Base-by-base conservation (phyloP, 768 basidiomycete species). In the Lanmaoa rubissima region DNA sequence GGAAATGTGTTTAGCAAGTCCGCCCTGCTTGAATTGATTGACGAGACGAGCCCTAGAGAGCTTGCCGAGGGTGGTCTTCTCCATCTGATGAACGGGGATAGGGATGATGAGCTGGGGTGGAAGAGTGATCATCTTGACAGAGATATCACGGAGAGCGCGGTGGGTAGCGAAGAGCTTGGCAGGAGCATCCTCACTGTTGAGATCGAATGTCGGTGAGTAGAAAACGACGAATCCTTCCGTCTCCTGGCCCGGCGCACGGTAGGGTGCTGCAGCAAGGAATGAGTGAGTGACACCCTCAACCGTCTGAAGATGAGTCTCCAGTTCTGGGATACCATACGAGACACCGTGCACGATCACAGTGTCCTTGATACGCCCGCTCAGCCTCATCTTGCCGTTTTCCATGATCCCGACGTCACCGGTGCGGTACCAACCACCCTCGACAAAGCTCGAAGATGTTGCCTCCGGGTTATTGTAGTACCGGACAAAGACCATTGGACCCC, bases 351-450 rank as follows among this genome's bases (percentile, higher is more conserved):
- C 49, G 1, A 50, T 50, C 13, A 50, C 49, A 10, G 49, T 50
- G 38, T 50, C 49, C 49, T 50, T 50, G n/a, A 50, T 50, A 10
- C 49, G 49, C 12, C 49, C 49, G 38, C 49, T 50, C 13, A 50
- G 13, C 19, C 49, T 69, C 52, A 79, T 65, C 53, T 65, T 68
- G 5, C 72, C 69, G 9, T 68, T 64, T 41, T 67, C 57, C 11
- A 80, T 62, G 38, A 71, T 64, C 3, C 77, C 82, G 7, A 80
- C 67, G 59, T 86, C 85, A 1, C 85, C 84, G n/a, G 84, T 84
- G 60, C 77, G 78, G 68, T 82, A 81, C 84, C 84, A 86, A 5
- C 79, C 74, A 19, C 78, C 80, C 9, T 67, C 59, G 0, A 75
- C 74, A 58, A 86, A 80, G 32, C 78, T 75, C 31, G 77, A 50